phyloP scores from a whole-genome alignment of 768 basidiomycete genomes.

The Panaeolus papilionaceus region DNA sequence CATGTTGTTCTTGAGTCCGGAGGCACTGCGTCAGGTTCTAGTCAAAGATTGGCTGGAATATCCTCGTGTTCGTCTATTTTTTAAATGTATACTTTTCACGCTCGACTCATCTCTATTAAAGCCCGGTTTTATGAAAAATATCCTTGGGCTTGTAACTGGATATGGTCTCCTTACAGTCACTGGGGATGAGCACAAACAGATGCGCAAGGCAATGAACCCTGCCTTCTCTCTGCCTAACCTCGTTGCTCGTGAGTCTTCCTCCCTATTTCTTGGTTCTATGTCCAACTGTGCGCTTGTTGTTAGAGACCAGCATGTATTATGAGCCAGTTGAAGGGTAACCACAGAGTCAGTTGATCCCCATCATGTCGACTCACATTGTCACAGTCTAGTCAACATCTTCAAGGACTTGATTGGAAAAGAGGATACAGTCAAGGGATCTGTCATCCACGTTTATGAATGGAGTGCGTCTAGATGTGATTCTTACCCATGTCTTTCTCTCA shows the following conservation, averaged over 20 bases:
- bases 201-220: conserved; percentile 58
- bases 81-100: neutral
- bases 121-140: conserved; percentile 50
- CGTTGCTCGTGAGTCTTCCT: conserved; percentile 11
- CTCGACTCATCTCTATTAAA: conserved; percentile 20
- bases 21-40: conserved; percentile 46
- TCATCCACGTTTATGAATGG: conserved; percentile 49
- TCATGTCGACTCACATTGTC: neutral
- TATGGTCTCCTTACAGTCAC: conserved; percentile 56
- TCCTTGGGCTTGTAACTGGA: conserved; percentile 48
- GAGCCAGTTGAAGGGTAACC: conserved; percentile 50
- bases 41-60: conserved; percentile 46
- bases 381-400: conserved; percentile 42
- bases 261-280: neutral
- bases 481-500: neutral
- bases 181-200: conserved; percentile 53
- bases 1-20: conserved; percentile 45
- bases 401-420: conserved; percentile 35
- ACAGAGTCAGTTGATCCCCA: neutral
- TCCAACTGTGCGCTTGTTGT: neutral
- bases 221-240: conserved; percentile 53
- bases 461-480: conserved; percentile 38
- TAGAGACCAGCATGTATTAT: conserved; percentile 59
- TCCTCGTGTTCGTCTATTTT: conserved; percentile 39
- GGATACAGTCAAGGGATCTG: conserved; percentile 26